phyloP scores from a whole-genome alignment of 2,329 filamentous ascomycete species.

The Alternaria panax region DNA sequence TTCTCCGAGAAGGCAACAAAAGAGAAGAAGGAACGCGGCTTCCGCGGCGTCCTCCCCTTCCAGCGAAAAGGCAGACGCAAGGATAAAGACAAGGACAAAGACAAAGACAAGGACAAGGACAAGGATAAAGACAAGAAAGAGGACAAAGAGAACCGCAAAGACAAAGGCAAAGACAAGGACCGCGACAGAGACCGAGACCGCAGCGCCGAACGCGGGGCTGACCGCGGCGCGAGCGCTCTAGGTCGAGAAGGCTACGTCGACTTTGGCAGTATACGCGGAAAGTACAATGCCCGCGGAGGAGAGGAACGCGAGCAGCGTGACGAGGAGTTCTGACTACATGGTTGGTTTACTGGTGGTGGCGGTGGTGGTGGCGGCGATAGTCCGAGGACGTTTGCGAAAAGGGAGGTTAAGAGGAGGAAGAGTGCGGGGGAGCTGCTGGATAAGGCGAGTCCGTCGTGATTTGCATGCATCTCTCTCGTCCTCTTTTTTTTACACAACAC shows the following conservation, averaged over 20 bases:
- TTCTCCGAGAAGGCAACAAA: conserved; percentile 45
- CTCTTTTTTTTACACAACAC: not conserved
- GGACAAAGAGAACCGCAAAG: conserved; percentile 14
- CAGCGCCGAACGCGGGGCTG: conserved; percentile 23
- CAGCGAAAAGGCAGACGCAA: conserved; percentile 46
- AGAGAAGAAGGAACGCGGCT: conserved; percentile 49
- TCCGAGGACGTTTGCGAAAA: conserved; percentile 15
- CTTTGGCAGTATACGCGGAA: conserved; percentile 4
- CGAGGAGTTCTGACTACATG: conserved; percentile 48
- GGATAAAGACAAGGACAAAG: conserved; percentile 38
- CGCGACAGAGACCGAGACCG: conserved; percentile 3
- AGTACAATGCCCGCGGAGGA: not conserved
- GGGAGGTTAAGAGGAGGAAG: conserved; percentile 40
- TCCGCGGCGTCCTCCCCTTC: conserved; percentile 50
- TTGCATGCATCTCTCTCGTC: no score
- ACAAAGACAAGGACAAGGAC: conserved; percentile 27
- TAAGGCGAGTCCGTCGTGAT: conserved; percentile 8
- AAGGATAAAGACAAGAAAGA: conserved; percentile 27
- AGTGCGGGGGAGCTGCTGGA: conserved; percentile 41
- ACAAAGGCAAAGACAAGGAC: conserved; percentile 27
- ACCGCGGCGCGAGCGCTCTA: conserved; percentile 28
- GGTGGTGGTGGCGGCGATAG: no score
- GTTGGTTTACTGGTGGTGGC: conserved; percentile 44
- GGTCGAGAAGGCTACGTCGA: conserved; percentile 23
- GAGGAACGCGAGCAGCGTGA: conserved; percentile 15